These are phyloP conservation scores for Syzygium jambos DNA, from an alignment of 345 rosid species.

Conservation along the genomic window DNA sequence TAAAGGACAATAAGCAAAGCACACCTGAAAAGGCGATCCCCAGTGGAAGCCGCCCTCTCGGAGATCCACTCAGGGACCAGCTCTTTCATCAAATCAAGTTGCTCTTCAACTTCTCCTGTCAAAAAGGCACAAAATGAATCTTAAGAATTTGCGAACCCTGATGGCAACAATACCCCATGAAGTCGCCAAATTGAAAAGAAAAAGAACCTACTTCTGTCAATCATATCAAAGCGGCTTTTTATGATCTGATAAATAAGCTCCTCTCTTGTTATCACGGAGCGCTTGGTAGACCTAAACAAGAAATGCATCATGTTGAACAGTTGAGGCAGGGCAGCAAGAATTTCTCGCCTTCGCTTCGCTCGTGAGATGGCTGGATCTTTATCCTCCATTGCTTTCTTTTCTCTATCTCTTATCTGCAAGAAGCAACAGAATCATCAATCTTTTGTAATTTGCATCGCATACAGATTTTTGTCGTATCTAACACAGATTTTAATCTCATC, in stretches of 20 bases:
- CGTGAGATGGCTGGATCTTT: not conserved
- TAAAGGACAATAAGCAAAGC: not conserved
- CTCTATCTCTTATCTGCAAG: slow-evolving; percentile 1
- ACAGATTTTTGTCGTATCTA: not conserved
- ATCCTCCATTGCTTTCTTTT: not conserved
- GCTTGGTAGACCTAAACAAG: not conserved
- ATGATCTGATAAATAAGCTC: slow-evolving; percentile 7
- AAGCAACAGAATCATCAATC: not conserved
- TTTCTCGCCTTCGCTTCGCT: slow-evolving; percentile 5
- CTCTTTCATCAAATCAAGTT: slow-evolving; percentile 53
- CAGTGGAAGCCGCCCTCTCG: slow-evolving; percentile 52
- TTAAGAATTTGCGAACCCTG: not conserved
- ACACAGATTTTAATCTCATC: not conserved
- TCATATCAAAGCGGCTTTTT: slow-evolving; percentile 25
- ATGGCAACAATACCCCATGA: not conserved
- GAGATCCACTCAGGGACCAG: slow-evolving; percentile 85
- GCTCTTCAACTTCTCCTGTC: slow-evolving; percentile 83
- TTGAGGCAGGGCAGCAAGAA: not conserved
- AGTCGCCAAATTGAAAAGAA: not conserved
- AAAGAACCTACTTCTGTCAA: slow-evolving; percentile 58
- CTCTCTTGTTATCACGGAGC: not conserved
- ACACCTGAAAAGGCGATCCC: slow-evolving; percentile 69
- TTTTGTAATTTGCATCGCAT: not conserved
- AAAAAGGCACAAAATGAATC: not conserved
- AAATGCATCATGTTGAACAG: slow-evolving; percentile 7